These are phyloP conservation scores for Coffea humblotiana DNA, from an alignment of 305 asterid species.

Conservation along the genomic window DNA sequence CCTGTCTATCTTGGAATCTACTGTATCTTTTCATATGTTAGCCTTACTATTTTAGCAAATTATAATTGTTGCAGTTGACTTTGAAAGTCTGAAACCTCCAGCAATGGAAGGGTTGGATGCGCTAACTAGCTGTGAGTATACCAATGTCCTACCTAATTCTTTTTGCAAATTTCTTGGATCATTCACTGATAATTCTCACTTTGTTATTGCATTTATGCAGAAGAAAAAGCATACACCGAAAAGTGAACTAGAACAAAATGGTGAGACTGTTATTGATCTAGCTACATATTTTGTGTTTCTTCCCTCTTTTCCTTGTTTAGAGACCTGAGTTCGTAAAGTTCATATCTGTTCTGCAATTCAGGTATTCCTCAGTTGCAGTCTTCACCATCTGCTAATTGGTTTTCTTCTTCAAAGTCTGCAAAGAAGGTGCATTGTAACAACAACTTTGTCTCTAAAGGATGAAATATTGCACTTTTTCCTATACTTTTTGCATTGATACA, in stretches of 20 bases:
- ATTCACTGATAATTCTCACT: background rate
- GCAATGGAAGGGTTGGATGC: constrained; percentile 76
- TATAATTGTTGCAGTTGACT: constrained; percentile 58
- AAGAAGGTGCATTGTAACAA: constrained; percentile 55
- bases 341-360: constrained; percentile 37
- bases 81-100: constrained; percentile 75
- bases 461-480: background rate
- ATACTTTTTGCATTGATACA: background rate
- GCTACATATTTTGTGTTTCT: constrained; percentile 3
- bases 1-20: background rate
- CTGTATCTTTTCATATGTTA: background rate
- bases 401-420: constrained; percentile 77
- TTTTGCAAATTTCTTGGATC: constrained; percentile 10
- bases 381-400: constrained; percentile 84
- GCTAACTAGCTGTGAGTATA: constrained; percentile 61
- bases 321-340: background rate
- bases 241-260: constrained; percentile 57
- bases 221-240: constrained; percentile 50
- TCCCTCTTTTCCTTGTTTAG: background rate
- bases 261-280: constrained; percentile 40
- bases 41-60: constrained; percentile 14
- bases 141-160: background rate
- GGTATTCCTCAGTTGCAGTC: constrained; percentile 57
- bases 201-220: constrained; percentile 40
- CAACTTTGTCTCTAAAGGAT: background rate